Base-by-base conservation (phyloP, 495 filamentous ascomycete genomes). In the Hypoxylon fragiforme region DNA sequence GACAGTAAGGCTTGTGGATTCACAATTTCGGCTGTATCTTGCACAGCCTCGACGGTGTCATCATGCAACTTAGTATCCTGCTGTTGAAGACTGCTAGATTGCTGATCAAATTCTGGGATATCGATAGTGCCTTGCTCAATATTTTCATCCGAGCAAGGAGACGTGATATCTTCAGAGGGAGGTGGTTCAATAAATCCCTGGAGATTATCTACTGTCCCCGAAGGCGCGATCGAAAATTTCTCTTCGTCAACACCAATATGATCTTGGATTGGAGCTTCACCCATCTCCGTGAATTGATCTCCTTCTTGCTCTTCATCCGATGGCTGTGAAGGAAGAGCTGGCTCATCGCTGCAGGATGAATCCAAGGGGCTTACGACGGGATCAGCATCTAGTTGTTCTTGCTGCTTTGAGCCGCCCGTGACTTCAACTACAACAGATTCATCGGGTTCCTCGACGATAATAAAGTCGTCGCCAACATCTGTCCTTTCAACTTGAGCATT, bases 371-470 rank as follows among this genome's bases (percentile, higher is more conserved):
- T 14, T 32, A 11, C 12, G 36, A 30, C 11, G 14, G 44, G 30
- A 7, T 49, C 44, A 9, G 44, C 39, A 14, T 50, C 14, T 3
- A 11, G 14, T 22, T 8, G 5, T 15, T 30, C 22, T n/a, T 9
- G 7, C 20, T 48, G 28, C 9, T 41, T 24, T 14, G 41, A 14
- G 11, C 20, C 12, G n/a, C 3, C 24, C 22, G 24, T 9, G 31
- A 22, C n/a, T 47, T 58, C 47, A 26, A 15, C 21, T 11, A 26
- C 6, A 2, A 36, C 26, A 12, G 1, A n/a, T 2, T 7, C 49
- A 4, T 38, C 49, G 16, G 49, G 20, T 20, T 56, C 49, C 22
- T 49, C 52, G 24, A 49, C 31, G 28, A 53, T 26, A 21, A 53
- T 31, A 15, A 53, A 44, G 12, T 48, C 44, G 42, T 48, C 49